Evolutionary conservation across 2,329 filamentous ascomycete species (phyloP), one percentile per base, ranked within the genome.

Genomic region (Trichophyton simii): DNA sequence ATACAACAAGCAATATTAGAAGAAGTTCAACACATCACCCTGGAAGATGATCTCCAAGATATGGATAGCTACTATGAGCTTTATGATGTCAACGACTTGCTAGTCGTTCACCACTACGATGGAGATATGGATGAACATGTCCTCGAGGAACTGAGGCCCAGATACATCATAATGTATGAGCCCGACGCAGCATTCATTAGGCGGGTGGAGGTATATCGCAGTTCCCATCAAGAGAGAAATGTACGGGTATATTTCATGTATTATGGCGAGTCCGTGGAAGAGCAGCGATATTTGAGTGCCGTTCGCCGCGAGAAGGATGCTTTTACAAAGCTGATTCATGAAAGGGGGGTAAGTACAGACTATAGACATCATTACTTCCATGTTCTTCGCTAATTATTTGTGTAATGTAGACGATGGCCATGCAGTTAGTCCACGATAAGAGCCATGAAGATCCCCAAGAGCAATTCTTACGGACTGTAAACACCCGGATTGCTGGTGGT

Each of bases 81-180:
- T 36, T 96, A 92, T 72, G 89, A 95, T 60, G 94, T 95, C 85
- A 83, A 89, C 67, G 89, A 96, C 66, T 78, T 97, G 20, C 81
- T 97, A 11, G 84, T 96, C 46, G 81, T 97, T 18, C 94, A 97
- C 72, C 88, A 94, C 0, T 99, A 96, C 72, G 91, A 96, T 63
- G 91, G 91, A 9, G 94, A 97, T 71, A 87, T 92, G 77, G 94
- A 99, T 72, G 94, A 97, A 71, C 89, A 95, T 72, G 82, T 97
- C n/a, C 82, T 99, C 1, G 92, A 99, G 72, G 94, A 99, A 74
- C 81, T 94, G 62, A 91, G 89, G 69, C 94, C 94, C 38, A 86
- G 89, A 63, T 96, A 96, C 73, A 90, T 99, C 63, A 88, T 99
- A 76, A 97, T 99, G 94, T 99, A 96, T 73, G 94, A 97, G 72